Percentiles rank a stretch among this genome's conserved stretches.
phyloP scores from a whole-genome alignment of 768 basidiomycete genomes.

The Auriscalpium microsporum region DNA sequence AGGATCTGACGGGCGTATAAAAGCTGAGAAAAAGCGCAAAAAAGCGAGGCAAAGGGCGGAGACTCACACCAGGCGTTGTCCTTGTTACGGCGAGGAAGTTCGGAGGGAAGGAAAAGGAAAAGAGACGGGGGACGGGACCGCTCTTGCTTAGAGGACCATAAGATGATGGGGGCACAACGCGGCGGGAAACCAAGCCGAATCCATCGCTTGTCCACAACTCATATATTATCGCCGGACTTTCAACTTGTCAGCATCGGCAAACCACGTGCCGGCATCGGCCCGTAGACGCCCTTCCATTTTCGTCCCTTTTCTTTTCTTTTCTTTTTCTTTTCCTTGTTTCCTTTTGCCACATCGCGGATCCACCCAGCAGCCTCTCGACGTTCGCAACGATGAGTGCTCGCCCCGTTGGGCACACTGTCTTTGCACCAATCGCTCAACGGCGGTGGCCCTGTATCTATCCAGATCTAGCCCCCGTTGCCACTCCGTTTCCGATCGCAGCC shows the following conservation, averaged over 20 bases:
- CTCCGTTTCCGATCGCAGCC: no score
- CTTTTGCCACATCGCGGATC: no score
- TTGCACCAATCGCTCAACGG: no score
- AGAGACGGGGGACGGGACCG: slow-evolving; percentile 18
- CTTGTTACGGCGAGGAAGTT: slow-evolving; percentile 41
- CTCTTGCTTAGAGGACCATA: slow-evolving; percentile 16
- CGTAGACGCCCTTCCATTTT: no score
- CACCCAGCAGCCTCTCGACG: no score
- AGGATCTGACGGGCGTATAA: slow-evolving; percentile 43
- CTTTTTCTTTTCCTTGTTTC: no score
- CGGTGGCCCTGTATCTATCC: no score
- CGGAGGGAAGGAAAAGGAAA: slow-evolving; percentile 28
- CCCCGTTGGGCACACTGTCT: no score
- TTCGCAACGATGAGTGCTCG: no score
- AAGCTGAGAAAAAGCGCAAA: neutral
- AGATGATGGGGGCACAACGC: slow-evolving; percentile 2
- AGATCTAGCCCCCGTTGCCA: no score
- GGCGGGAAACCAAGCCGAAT: slow-evolving; percentile 5
- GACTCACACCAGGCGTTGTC: slow-evolving; percentile 43
- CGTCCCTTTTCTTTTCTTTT: no score
- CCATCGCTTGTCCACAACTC: neutral
- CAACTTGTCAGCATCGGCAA: neutral
- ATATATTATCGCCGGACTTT: neutral
- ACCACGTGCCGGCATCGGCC: no score
- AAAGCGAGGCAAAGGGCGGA: neutral